A percentile compares a stretch with the other conserved stretches of the same genome.
These are phyloP conservation scores for Leccinum ochraceum DNA, from an alignment of 768 basidiomycete genomes.

Conservation along the genomic window DNA sequence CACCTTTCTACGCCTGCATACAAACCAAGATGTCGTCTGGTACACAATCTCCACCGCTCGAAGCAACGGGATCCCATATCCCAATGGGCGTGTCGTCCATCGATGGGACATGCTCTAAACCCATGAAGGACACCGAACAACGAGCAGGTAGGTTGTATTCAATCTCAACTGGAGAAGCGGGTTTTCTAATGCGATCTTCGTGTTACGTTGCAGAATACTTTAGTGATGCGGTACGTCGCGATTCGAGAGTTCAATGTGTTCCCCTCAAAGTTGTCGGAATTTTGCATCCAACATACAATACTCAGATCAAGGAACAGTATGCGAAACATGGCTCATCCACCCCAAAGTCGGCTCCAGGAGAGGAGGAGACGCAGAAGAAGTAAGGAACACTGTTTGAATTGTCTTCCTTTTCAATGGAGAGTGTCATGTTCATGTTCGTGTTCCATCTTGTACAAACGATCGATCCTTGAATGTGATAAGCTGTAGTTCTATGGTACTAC, in stretches of 20 bases:
- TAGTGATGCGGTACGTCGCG: slow-evolving; percentile 27
- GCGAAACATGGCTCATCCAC: slow-evolving; percentile 4
- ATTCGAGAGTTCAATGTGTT: not conserved
- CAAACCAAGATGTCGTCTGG: slow-evolving; percentile 33
- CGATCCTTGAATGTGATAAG: not conserved
- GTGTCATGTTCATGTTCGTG: not conserved
- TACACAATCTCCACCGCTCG: slow-evolving; percentile 58
- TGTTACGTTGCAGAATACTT: slow-evolving; percentile 26
- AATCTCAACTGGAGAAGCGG: not conserved
- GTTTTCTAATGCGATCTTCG: not conserved
- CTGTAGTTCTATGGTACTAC: not conserved
- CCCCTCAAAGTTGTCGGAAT: not conserved
- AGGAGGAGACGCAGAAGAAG: slow-evolving; percentile 4
- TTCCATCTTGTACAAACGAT: slow-evolving; percentile 8
- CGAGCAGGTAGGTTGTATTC: slow-evolving; percentile 41
- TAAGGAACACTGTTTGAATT: not conserved
- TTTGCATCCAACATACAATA: not conserved
- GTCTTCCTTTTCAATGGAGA: not conserved
- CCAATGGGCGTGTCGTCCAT: slow-evolving; percentile 53
- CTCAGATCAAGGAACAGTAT: slow-evolving; percentile 26
- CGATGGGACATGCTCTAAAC: slow-evolving; percentile 35
- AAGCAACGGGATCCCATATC: slow-evolving; percentile 45
- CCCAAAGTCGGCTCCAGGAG: slow-evolving; percentile 13
- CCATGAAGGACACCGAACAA: slow-evolving; percentile 44
- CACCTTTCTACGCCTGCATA: not conserved